Evolutionary conservation across 2,329 filamentous ascomycete genomes (phyloP), one percentile per base, ranked within the genome.

Genomic region (Trichoderma citrinoviride): DNA sequence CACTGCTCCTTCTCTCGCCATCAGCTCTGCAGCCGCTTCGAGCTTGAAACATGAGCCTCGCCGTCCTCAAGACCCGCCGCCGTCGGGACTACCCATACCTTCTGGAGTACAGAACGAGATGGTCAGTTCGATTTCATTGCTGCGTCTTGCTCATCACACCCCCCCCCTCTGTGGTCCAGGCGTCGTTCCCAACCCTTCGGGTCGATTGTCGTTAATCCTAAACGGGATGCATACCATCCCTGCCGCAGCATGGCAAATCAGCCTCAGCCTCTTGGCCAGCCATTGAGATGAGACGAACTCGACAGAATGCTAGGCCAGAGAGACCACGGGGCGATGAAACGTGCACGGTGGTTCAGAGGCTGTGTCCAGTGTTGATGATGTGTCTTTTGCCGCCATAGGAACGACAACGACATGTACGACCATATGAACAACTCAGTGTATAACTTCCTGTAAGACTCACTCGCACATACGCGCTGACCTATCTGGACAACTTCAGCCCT

Each of bases 381-480:
- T 46, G 15, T 62, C 49, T 66, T 65, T 67, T 50, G n/a, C 50
- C 12, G 63, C 66, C 62, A 23, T 65, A 93, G 92, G 92, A 88
- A 87, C 75, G 93, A 97, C 77, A 96, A 96, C 74, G 93, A 97
- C 79, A 95, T 96, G 91, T 97, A 95, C 77, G 85, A 91, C 67
- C 94, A 98, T 75, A 87, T 96, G 82, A 97, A 97, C 79, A 97
- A 96, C 74, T 90, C 88, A 46, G 84, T 95, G 61, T 97, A 97
- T 77, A 91, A 91, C 71, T 89, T 90, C 67, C 83, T 96, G 83
- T 88, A 76, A 74, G 81, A 70, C 25, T 37, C 54, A 44, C 67
- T 62, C 46, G 54, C 43, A 37, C 47, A 17, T 33, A 23, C 46
- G 19, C 44, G 23, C 44, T 15, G 23, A 29, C 10, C 5, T 50